phyloP scores from a whole-genome alignment of 495 filamentous ascomycete genomes.

The Daldinia vernicosa region DNA sequence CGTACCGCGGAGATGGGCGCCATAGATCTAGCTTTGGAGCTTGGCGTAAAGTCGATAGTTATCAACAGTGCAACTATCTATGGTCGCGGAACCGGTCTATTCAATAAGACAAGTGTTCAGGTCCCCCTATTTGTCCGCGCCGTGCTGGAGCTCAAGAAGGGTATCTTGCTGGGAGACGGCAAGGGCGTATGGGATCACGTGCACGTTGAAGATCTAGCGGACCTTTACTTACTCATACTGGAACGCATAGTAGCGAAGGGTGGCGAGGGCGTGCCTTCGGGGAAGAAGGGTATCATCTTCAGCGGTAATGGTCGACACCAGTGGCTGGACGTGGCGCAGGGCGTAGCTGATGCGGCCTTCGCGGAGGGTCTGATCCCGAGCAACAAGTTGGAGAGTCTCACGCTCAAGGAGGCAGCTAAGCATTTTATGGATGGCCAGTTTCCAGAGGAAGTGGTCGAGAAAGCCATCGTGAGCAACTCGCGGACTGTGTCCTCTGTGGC shows the following conservation, averaged over 20 bases:
- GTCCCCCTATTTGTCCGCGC: constrained; percentile 45
- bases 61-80: constrained; percentile 61
- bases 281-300: constrained; percentile 58
- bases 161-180: constrained; percentile 51
- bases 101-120: constrained; percentile 55
- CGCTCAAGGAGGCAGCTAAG: constrained; percentile 48
- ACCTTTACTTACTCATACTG: constrained; percentile 50
- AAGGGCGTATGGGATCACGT: constrained; percentile 58
- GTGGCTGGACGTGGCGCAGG: constrained; percentile 51
- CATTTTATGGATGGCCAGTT: constrained; percentile 20
- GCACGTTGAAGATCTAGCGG: constrained; percentile 57
- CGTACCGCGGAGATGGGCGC: constrained; percentile 59
- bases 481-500: constrained; percentile 45
- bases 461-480: constrained; percentile 46
- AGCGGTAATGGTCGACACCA: constrained; percentile 51
- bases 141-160: constrained; percentile 44
- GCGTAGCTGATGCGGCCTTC: constrained; percentile 50
- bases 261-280: constrained; percentile 48
- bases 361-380: constrained; percentile 47
- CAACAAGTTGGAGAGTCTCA: constrained; percentile 45
- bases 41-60: constrained; percentile 56
- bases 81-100: constrained; percentile 55
- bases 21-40: constrained; percentile 49
- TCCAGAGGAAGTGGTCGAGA: constrained; percentile 45
- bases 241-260: constrained; percentile 45